Base-by-base conservation (phyloP, 1,139 yeast genomes). In the Arxiozyma slooffiae region DNA sequence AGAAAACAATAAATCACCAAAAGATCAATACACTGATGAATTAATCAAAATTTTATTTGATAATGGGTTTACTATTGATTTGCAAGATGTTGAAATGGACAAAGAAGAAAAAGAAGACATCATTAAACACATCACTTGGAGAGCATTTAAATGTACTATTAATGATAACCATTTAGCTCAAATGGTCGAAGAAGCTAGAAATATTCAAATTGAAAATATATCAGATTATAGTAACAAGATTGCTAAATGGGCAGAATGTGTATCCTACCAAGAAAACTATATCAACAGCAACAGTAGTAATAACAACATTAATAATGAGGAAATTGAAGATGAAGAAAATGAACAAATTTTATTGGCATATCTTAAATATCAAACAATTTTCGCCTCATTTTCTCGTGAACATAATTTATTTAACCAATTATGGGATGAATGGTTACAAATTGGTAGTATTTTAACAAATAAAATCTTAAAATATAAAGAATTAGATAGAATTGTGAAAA, bases 311-410 rank as follows among this genome's bases (percentile, higher is more conserved):
- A n/a, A 52, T 58, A 69, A 48, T 58, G 72, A 52, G 34, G 69
- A 70, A 44, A 67, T 60, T 26, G 67, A 63, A 38, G 58, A 61
- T 8, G 77, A 75, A 34, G 95, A 88, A 68, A 80, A 85, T 58
- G 78, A 84, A 55, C 88, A 89, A 61, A 81, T 90, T 56, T 70
- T 88, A 47, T 71, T 80, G 52, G 85, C 96, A 0, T 90, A 77
- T 67, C 77, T 88, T 60, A 80, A 80, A 59, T 90, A 85, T 69
- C 78, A 82, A 60, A 71, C 79, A 56, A 70, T 85, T 46, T 72
- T 85, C 56, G 76, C 85, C 40, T 79, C 85, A 54, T 76, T 88
- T 52, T 79, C 81, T 66, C 80, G 97, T 69, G 96, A 88, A 63
- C 67, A 76, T 54, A 62, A 76, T 23, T 70, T 82, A 50, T 71